A percentile compares a stretch with the other conserved stretches of the same genome.
Evolutionary conservation across 352 stramenopile species (phyloP).

Genomic region (Peronosclerospora sorghi): DNA sequence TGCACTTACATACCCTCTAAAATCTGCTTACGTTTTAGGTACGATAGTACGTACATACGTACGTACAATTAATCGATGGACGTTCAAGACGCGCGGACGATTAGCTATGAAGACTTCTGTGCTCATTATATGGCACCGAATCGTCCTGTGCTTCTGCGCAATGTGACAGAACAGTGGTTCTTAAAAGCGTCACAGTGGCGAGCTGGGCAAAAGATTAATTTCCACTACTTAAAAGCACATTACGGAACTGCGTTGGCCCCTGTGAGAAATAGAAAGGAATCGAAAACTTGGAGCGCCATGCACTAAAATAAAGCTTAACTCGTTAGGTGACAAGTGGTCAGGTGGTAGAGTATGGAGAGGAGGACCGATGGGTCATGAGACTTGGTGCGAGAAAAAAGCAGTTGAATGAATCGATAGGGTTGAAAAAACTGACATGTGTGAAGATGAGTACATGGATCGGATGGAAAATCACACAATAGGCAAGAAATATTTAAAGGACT

Average conservation of each 20-base stretch:
- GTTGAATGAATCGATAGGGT: background rate
- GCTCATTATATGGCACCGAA: constrained; percentile 58
- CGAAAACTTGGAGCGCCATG: too few relatives aligned
- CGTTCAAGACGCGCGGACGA: constrained; percentile 32
- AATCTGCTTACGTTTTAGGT: too few relatives aligned
- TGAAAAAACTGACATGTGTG: background rate
- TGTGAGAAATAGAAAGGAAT: constrained; percentile 24
- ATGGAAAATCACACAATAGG: constrained; percentile 30
- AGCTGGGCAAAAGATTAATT: constrained; percentile 25
- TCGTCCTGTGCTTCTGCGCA: constrained; percentile 52
- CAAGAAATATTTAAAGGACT: constrained; percentile 80
- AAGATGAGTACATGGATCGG: constrained; percentile 59
- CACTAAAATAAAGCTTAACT: too few relatives aligned
- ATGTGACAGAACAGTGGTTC: constrained; percentile 30
- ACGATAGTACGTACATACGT: too few relatives aligned
- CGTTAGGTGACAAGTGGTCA: constrained; percentile 49
- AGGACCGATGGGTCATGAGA: constrained; percentile 45
- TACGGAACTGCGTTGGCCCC: constrained; percentile 50
- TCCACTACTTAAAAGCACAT: constrained; percentile 20
- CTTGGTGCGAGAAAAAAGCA: constrained; percentile 27
- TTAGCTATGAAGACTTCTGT: constrained; percentile 69
- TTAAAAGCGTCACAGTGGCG: constrained; percentile 18
- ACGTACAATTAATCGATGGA: too few relatives aligned
- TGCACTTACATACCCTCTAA: too few relatives aligned
- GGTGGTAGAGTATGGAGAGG: constrained; percentile 43